phyloP scores from a whole-genome alignment of 1,139 yeast species.

The Blastobotrys persicus region DNA sequence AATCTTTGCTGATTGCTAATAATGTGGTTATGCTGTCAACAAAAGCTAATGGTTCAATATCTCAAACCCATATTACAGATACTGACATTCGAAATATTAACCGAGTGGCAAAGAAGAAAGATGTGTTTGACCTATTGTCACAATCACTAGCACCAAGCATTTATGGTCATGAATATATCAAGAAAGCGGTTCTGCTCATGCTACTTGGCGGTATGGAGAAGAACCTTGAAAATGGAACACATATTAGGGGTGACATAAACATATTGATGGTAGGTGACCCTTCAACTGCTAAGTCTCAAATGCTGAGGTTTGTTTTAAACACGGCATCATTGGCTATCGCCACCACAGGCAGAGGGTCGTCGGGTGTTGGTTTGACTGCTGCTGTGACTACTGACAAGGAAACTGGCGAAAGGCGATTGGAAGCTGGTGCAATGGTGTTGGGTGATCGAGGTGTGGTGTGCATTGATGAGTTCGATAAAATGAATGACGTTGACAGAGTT shows the following conservation, averaged over 20 bases:
- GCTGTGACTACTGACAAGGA: constrained; percentile 96
- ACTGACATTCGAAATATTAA: constrained; percentile 85
- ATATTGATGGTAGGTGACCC: constrained; percentile 98
- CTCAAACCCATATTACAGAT: constrained; percentile 74
- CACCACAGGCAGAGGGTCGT: constrained; percentile 98
- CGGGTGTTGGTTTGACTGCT: constrained; percentile 99
- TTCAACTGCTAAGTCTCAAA: constrained; percentile 95
- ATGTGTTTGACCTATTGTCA: constrained; percentile 75
- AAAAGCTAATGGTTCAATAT: constrained; percentile 74
- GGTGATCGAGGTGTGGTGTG: constrained; percentile 98
- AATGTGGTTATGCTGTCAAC: constrained; percentile 88
- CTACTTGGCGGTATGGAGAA: constrained; percentile 92
- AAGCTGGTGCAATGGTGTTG: constrained; percentile 99
- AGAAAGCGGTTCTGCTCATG: constrained; percentile 88
- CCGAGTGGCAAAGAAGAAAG: constrained; percentile 62
- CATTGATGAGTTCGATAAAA: constrained; percentile 97
- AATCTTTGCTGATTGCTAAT: constrained; percentile 78
- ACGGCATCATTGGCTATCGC: constrained; percentile 96
- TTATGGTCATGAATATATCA: constrained; percentile 88
- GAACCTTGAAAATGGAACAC: constrained; percentile 92
- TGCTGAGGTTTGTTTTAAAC: constrained; percentile 87
- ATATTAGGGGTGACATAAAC: constrained; percentile 96
- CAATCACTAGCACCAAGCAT: constrained; percentile 94
- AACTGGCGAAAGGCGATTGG: constrained; percentile 93
- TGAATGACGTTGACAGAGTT: constrained; percentile 95